A percentile compares a stretch with the other conserved stretches of the same genome.
Evolutionary conservation across 2,329 filamentous ascomycete species (phyloP).

Genomic region (Phialophora tarda): DNA sequence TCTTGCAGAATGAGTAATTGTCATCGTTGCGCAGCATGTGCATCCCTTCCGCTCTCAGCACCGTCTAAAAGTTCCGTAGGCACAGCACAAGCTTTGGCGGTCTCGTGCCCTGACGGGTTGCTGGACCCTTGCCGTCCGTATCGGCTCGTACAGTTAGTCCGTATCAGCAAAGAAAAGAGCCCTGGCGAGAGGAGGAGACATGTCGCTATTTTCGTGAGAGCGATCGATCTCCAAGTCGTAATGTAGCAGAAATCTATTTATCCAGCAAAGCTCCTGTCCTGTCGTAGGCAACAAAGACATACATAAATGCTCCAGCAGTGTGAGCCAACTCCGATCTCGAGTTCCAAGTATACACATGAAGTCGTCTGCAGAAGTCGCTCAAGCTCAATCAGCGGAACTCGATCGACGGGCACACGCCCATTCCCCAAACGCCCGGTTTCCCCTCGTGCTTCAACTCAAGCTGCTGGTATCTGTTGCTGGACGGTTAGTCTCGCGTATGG

Average conservation of each 20-base stretch:
- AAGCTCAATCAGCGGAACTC: slow-evolving; percentile 65
- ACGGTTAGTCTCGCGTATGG: slow-evolving; percentile 16
- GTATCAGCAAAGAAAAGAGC: neutral
- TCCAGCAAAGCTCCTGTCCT: neutral
- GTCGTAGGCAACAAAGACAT: slow-evolving; percentile 1
- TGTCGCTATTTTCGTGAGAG: neutral
- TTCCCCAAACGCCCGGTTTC: slow-evolving; percentile 77
- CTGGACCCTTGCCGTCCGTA: neutral
- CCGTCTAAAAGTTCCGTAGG: neutral
- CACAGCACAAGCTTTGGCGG: neutral
- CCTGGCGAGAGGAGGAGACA: neutral
- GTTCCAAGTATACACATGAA: slow-evolving; percentile 21
- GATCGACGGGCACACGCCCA: slow-evolving; percentile 81
- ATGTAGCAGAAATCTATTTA: slow-evolving; percentile 2
- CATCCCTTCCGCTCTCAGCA: slow-evolving; percentile 14
- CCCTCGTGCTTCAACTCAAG: slow-evolving; percentile 87
- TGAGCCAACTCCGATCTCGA: slow-evolving; percentile 1
- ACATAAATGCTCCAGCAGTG: neutral
- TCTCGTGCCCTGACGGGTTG: neutral
- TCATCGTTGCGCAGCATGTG: slow-evolving; percentile 15
- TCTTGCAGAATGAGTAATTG: slow-evolving; percentile 11
- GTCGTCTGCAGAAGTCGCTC: neutral
- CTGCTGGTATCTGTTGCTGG: slow-evolving; percentile 77
- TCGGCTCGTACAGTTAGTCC: neutral
- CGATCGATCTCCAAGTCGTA: neutral